Evolutionary conservation across 1,284 basidiomycete species (phyloP), one percentile per base, ranked within the genome.

Genomic region (Ceratobasidium sp.): DNA sequence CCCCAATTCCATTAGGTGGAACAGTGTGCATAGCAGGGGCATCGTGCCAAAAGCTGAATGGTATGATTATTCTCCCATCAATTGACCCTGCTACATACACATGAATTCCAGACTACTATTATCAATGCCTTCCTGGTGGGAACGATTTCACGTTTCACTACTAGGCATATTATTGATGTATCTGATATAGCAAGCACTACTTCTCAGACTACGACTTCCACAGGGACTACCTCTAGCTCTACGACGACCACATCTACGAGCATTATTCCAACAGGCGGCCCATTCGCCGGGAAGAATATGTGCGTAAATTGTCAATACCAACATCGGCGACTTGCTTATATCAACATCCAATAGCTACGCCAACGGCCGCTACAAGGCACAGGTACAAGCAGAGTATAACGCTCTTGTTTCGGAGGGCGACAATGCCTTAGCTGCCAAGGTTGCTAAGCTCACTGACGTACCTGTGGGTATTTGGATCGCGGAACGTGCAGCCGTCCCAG

Each of bases 371-470:
- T 66, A 66, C 64, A 66, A 54, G 47, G 64, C 31, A 15, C 50
- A 66, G n/a, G 62, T 64, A 8, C 45, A 50, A n/a, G 62, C 62
- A n/a, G 62, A 64, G 44, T 64, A 64, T 19, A 64, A 64, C 45
- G 36, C 36, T 11, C 62, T 64, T 3, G 33, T 64, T 33, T 50
- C 45, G 62, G 62, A 64, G 33, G 62, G 62, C n/a, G 50, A 64
- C 44, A 48, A 44, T 5, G 62, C 62, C 31, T 50, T 64, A 24
- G 62, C 62, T 6, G 62, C 62, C 44, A 64, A 64, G 27, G 62
- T 64, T n/a, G 47, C 45, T 15, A 66, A 54, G 64, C 14, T 66
- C 11, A 48, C 45, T 8, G 44, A 17, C 24, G 24, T 66, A 5
- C 50, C 64, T 11, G 50, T 48, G 4, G 31, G 17, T 17, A 66